Conservation (phyloP, 106 monocot species). For the Phalaenopsis equestris region DNA sequence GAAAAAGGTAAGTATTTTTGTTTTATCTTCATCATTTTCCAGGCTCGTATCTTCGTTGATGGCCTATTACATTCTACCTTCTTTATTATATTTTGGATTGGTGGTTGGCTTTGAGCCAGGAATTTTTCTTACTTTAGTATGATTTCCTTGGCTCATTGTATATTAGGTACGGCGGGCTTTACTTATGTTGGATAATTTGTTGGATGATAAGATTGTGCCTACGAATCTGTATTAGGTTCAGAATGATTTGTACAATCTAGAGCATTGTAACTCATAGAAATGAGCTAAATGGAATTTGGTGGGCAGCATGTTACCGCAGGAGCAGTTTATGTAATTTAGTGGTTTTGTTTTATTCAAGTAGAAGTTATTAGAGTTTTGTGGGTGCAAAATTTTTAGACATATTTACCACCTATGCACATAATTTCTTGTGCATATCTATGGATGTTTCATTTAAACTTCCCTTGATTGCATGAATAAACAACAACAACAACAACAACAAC, state of each 20-base stretch:
- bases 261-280: neutral
- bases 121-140: constrained; percentile 1
- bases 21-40: constrained; percentile 15
- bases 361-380: neutral
- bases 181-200: neutral
- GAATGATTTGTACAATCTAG: neutral
- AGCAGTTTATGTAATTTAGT: neutral
- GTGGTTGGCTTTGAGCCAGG: neutral
- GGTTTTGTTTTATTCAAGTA: neutral
- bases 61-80: neutral
- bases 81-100: neutral
- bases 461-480: neutral
- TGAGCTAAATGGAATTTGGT: neutral
- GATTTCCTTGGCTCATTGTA: neutral
- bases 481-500: too few species aligned
- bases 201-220: neutral
- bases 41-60: neutral
- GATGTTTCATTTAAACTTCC: neutral
- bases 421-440: neutral
- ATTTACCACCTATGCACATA: neutral
- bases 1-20: constrained; percentile 16
- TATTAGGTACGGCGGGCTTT: neutral
- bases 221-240: neutral
- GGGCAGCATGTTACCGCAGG: neutral
- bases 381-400: neutral